Evolutionary conservation across 257 asterid genomes (phyloP).

Genomic region (Thymus quinquecostatus): DNA sequence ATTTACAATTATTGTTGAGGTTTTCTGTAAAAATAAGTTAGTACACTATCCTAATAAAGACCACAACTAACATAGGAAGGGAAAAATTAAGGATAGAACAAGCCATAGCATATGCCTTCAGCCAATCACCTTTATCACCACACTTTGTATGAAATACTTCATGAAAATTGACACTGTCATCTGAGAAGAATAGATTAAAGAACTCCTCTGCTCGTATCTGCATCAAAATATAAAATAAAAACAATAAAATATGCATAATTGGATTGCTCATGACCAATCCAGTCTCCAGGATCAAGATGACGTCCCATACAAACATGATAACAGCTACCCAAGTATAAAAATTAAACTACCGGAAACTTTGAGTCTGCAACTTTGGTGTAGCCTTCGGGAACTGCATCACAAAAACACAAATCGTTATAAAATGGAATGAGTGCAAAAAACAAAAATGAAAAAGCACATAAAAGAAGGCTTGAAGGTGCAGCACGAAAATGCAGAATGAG

Average conservation of each 20-base stretch:
- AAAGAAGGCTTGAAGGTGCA: slow-evolving; percentile 23
- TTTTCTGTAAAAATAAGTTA: neutral
- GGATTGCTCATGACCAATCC: slow-evolving; percentile 22
- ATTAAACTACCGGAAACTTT: slow-evolving; percentile 69
- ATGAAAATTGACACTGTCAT: slow-evolving; percentile 62
- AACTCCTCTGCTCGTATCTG: slow-evolving; percentile 80
- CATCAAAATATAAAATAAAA: slow-evolving; percentile 28
- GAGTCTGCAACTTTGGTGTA: slow-evolving; percentile 78
- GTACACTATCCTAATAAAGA: slow-evolving; percentile 5
- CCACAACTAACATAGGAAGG: slow-evolving; percentile 20
- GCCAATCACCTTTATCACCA: slow-evolving; percentile 88
- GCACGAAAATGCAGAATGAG: slow-evolving; percentile 6
- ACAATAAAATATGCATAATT: slow-evolving; percentile 11
- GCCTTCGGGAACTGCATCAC: slow-evolving; percentile 78
- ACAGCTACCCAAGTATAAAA: slow-evolving; percentile 4
- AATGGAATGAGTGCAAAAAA: slow-evolving; percentile 9
- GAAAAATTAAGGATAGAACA: slow-evolving; percentile 22
- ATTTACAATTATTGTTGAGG: neutral
- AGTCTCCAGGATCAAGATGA: slow-evolving; percentile 17
- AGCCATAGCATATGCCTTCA: slow-evolving; percentile 34
- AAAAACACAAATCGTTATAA: slow-evolving; percentile 29
- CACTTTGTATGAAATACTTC: slow-evolving; percentile 79
- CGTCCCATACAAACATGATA: slow-evolving; percentile 16
- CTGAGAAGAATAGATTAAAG: slow-evolving; percentile 76
- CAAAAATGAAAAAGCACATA: neutral